Base-by-base conservation (phyloP, 805 yeast genomes). In the Candida jianshihensis region DNA sequence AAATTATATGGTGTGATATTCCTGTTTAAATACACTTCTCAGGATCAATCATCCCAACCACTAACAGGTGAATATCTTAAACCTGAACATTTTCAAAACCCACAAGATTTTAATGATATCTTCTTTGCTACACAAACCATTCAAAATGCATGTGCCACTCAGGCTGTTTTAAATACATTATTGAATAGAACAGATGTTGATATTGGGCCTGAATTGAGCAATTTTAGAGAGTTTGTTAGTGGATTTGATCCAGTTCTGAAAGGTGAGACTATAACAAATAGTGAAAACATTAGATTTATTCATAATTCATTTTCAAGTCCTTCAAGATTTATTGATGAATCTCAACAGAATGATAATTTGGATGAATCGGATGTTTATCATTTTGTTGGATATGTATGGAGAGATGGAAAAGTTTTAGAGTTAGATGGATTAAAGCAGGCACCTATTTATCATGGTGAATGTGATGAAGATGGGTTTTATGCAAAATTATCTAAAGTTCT, bases 71-170 rank as follows among this genome's bases (percentile, higher is more conserved):
- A 44, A 5, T 72, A 65, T 42, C n/a, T 29, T 15, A 29, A 4
- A 3, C 22, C 22, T 12, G 24, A 29, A 4, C 31, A 29, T 19
- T 29, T 19, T 24, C 18, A 29, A 11, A n/a, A 29, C 16, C n/a
- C 6, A 5, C 24, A 19, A 9, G 22, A 19, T 19, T 18, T n/a
- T 29, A 7, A 29, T 6, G 24, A 29, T 10, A 62, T 79, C 2
- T 78, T 74, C 51, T 79, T 79, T 51, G 83, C 84, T 6, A 66
- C 66, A 32, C 86, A 79, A 50, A 71, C 71, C 19, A 74, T 78
- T 36, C 76, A 74, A 46, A 78, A 79, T 48, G 84, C 86, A 4
- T 79, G 86, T 55, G 86, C 81, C n/a, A 79, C 86, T 1, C 82
- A 75, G 48, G 86, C 85, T 1, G 78, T 79, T 17, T 59, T 79